phyloP scores from a whole-genome alignment of 1,284 basidiomycete species.

The Trichosporon sp. region DNA sequence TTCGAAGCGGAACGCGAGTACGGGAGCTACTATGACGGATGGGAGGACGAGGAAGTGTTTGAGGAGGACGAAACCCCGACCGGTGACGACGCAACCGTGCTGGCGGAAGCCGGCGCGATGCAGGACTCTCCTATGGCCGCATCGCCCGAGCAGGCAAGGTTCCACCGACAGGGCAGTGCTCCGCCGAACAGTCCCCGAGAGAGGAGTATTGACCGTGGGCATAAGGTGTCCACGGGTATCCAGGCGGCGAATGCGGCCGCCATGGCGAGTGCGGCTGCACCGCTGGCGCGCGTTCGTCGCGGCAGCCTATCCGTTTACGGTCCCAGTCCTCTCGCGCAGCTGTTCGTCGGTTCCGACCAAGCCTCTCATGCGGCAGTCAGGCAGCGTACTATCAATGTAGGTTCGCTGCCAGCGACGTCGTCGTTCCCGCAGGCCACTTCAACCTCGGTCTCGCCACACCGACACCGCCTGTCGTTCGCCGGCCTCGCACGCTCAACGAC shows the following conservation, averaged over 20 bases:
- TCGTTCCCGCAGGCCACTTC: neutral
- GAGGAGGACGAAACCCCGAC: constrained; percentile 38
- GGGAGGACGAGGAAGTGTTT: constrained; percentile 59
- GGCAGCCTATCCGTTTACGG: constrained; percentile 45
- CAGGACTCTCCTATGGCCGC: constrained; percentile 10
- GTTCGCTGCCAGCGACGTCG: constrained; percentile 28
- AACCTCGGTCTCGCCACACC: neutral
- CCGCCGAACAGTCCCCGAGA: constrained; percentile 5
- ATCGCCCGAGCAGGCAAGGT: constrained; percentile 23
- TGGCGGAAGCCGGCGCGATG: constrained; percentile 30
- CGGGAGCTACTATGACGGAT: constrained; percentile 50
- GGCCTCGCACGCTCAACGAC: constrained; percentile 20
- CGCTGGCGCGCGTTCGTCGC: constrained; percentile 33
- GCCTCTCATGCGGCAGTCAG: neutral
- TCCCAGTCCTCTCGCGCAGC: constrained; percentile 53
- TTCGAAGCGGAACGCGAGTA: constrained; percentile 80
- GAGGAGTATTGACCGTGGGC: neutral
- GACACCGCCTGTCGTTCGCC: neutral
- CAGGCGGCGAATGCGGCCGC: constrained; percentile 16
- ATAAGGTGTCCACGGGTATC: constrained; percentile 23
- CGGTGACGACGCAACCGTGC: constrained; percentile 20
- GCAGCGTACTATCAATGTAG: constrained; percentile 21
- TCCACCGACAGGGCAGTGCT: constrained; percentile 8
- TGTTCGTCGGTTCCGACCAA: constrained; percentile 44
- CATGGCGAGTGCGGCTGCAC: constrained; percentile 18